Evolutionary conservation across 495 filamentous ascomycete genomes (phyloP), one percentile per base, ranked within the genome.

Genomic region (Chaetomium tenue): DNA sequence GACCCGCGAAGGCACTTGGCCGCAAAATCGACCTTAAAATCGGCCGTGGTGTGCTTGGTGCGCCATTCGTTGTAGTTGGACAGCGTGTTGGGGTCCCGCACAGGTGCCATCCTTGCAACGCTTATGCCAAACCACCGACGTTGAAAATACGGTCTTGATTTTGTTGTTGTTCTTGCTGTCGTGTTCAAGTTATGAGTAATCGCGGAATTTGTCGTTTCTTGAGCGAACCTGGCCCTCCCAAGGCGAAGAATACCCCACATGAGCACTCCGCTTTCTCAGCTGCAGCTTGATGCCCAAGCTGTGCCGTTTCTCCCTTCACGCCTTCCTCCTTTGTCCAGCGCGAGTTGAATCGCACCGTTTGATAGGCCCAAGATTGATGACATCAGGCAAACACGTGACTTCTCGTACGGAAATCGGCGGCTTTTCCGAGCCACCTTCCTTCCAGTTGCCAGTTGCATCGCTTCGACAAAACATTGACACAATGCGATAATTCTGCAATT

Each of bases 1-100:
- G 85, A 88, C 9, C 93, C 93, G 30, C 79, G 81, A 44, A 98
- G 82, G 61, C 83, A 80, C 74, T 88, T 87, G 70, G 84, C 83
- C 56, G 87, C 83, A 72, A 97, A 98, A 63, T 93, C 85, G 65
- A 98, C 88, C 53, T 83, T 85, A 63, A 97, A 83, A 72, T 89
- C 86, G 46, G 89, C 88, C 13, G 82, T 86, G 13, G 90, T 91
- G 75, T 97, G 90, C 65, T 82, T 89, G 25, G 91, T 96, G 23
- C 82, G 74, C 83, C 91, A 96, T 53, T 87, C 84, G 74, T 89
- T 85, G 77, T 97, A 95, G 77, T 98, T 98, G 71, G 90, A 89
- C 20, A 94, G 79, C 28, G 93, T 96, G 72, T 93, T 96, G 16
- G 93, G 93, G 75, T 98, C 93, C 69, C 89, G 84, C 62, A 76